Percentiles rank a stretch among this genome's conserved stretches.
Evolutionary conservation across 2,329 filamentous ascomycete genomes (phyloP).

Genomic region (Fusarium praegraminearum): DNA sequence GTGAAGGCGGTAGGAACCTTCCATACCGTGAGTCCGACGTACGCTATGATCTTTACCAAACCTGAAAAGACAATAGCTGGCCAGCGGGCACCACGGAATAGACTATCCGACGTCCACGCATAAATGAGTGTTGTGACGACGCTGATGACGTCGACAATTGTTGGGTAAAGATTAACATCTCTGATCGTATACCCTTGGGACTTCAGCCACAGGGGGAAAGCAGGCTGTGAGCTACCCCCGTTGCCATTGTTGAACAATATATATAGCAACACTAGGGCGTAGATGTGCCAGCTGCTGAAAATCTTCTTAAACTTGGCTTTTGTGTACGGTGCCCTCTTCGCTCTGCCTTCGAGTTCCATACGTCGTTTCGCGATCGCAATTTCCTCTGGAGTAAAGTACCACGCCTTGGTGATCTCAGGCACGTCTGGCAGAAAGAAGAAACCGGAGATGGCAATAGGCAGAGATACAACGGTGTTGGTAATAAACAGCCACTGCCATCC

Average conservation of each 20-base stretch:
- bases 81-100: slow-evolving; percentile 71
- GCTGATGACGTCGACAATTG: slow-evolving; percentile 66
- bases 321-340: slow-evolving; percentile 56
- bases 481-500: slow-evolving; percentile 61
- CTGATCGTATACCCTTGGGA: slow-evolving; percentile 56
- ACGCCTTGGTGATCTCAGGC: slow-evolving; percentile 46
- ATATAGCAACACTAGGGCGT: slow-evolving; percentile 68
- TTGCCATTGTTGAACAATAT: slow-evolving; percentile 73
- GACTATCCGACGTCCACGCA: slow-evolving; percentile 73
- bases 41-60: slow-evolving; percentile 56
- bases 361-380: slow-evolving; percentile 47
- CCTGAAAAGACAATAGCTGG: slow-evolving; percentile 71
- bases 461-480: slow-evolving; percentile 53
- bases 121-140: slow-evolving; percentile 71
- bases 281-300: slow-evolving; percentile 74
- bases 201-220: slow-evolving; percentile 66
- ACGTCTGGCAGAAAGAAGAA: slow-evolving; percentile 51
- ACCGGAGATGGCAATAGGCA: slow-evolving; percentile 50
- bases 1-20: slow-evolving; percentile 65
- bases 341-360: slow-evolving; percentile 59
- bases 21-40: slow-evolving; percentile 58
- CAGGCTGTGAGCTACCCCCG: slow-evolving; percentile 62
- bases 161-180: slow-evolving; percentile 67
- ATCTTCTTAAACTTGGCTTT: slow-evolving; percentile 69
- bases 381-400: slow-evolving; percentile 48